phyloP scores from a whole-genome alignment of 345 rosid species.

The Erucastrum elatum region DNA sequence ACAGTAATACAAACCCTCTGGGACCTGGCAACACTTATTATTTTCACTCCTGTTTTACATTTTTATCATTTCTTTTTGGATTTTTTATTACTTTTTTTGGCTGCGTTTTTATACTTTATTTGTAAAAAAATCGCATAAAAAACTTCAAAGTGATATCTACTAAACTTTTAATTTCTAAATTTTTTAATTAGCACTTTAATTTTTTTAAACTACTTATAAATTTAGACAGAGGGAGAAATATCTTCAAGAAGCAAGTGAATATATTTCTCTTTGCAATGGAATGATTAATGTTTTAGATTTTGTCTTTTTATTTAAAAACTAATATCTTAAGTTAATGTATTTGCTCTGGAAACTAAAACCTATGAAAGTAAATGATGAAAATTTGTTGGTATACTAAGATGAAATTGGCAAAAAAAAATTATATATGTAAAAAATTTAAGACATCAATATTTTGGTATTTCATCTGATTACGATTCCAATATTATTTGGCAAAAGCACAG shows the following conservation, averaged over 20 bases:
- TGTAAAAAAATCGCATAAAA: no score
- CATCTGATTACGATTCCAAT: background rate
- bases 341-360: background rate
- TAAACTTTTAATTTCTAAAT: constrained; percentile 20
- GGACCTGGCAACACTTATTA: constrained; percentile 39
- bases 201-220: no score
- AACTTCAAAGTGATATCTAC: background rate
- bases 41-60: constrained; percentile 28
- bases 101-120: constrained; percentile 4
- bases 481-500: background rate
- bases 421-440: no score
- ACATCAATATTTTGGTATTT: no score
- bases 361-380: background rate
- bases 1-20: constrained; percentile 35
- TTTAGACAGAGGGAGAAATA: no score
- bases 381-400: background rate
- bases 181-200: no score
- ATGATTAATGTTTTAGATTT: background rate
- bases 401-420: no score
- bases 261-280: background rate
- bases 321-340: no score
- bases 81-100: background rate
- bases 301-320: no score
- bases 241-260: background rate
- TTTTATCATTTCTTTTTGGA: constrained; percentile 23